These are phyloP conservation scores for Spergularia marina DNA, from an alignment of 148 eudicot species.

Conservation along the genomic window DNA sequence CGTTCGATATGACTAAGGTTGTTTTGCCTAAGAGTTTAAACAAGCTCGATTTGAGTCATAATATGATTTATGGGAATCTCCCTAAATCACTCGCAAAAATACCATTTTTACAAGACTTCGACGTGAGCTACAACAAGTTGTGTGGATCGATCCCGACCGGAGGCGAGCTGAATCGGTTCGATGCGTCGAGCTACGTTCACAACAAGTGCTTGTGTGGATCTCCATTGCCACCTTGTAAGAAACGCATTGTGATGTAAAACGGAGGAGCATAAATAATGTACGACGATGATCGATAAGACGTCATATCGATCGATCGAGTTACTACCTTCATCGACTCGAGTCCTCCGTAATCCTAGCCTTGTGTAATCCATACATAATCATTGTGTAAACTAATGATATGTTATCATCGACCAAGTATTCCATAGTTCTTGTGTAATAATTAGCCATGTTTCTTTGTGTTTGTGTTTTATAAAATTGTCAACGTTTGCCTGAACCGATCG, in stretches of 20 bases:
- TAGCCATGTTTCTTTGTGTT: too few relatives aligned
- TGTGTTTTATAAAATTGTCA: too few relatives aligned
- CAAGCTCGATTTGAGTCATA: conserved; percentile 38
- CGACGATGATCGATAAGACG: too few relatives aligned
- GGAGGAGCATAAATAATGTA: too few relatives aligned
- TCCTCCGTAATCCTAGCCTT: too few relatives aligned
- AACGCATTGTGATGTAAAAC: not conserved
- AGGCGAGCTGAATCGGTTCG: conserved; percentile 20
- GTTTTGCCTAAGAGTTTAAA: conserved; percentile 23
- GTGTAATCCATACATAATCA: too few relatives aligned
- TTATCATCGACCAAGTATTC: too few relatives aligned
- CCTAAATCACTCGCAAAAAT: conserved; percentile 27
- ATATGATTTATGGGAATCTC: conserved; percentile 43
- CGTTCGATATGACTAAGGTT: conserved; percentile 28
- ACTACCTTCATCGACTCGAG: too few relatives aligned
- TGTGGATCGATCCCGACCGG: conserved; percentile 54
- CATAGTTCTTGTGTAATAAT: too few relatives aligned
- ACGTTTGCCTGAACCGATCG: too few relatives aligned
- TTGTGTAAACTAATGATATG: too few relatives aligned
- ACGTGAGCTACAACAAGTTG: conserved; percentile 49
- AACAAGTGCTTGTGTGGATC: conserved; percentile 51
- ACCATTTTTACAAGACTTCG: conserved; percentile 25
- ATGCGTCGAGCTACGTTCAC: conserved; percentile 28
- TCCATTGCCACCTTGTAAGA: conserved; percentile 35
- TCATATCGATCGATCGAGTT: too few relatives aligned